Evolutionary conservation across 2,329 filamentous ascomycete genomes (phyloP).

Genomic region (Westerdykella aurantiaca): DNA sequence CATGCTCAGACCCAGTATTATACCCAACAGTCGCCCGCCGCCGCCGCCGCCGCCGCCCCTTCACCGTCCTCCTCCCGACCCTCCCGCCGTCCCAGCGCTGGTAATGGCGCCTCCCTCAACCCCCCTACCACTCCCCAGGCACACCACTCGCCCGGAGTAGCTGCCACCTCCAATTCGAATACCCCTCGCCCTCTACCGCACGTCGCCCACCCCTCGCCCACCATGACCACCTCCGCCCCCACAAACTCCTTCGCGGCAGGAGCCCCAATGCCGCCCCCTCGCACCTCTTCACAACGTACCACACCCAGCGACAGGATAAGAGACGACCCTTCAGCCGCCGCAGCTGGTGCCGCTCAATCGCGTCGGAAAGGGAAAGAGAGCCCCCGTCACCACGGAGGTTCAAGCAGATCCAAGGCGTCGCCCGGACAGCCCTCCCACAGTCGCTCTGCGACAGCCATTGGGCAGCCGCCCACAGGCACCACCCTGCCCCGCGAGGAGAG

Average conservation of each 20-base stretch:
- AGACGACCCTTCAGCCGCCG: slow-evolving; percentile 16
- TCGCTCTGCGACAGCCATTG: slow-evolving; percentile 46
- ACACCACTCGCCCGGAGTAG: slow-evolving; percentile 30
- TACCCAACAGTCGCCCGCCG: slow-evolving; percentile 23
- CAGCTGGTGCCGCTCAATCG: slow-evolving; percentile 31
- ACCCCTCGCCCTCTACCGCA: slow-evolving; percentile 42
- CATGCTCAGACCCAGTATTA: slow-evolving; percentile 30
- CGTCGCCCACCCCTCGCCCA: slow-evolving; percentile 40
- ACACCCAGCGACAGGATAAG: slow-evolving; percentile 11
- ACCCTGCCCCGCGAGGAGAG: slow-evolving; percentile 67
- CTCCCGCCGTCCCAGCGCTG: slow-evolving; percentile 30
- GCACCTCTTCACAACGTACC: slow-evolving; percentile 68
- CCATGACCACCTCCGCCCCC: slow-evolving; percentile 46
- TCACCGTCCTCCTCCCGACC: slow-evolving; percentile 34
- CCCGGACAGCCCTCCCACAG: slow-evolving; percentile 38
- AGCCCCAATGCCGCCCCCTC: slow-evolving; percentile 66
- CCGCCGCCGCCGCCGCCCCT: slow-evolving; percentile 26
- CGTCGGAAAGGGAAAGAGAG: slow-evolving; percentile 47
- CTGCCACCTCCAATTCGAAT: slow-evolving; percentile 31
- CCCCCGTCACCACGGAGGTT: slow-evolving; percentile 30
- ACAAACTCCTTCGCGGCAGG: slow-evolving; percentile 49
- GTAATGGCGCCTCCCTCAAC: slow-evolving; percentile 39
- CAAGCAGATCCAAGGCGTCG: slow-evolving; percentile 30
- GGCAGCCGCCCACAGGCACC: slow-evolving; percentile 48
- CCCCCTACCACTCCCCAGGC: slow-evolving; percentile 32